These are phyloP conservation scores for Apophysomyces elegans DNA, from an alignment of 371 early-diverging fungal species.

Conservation along the genomic window DNA sequence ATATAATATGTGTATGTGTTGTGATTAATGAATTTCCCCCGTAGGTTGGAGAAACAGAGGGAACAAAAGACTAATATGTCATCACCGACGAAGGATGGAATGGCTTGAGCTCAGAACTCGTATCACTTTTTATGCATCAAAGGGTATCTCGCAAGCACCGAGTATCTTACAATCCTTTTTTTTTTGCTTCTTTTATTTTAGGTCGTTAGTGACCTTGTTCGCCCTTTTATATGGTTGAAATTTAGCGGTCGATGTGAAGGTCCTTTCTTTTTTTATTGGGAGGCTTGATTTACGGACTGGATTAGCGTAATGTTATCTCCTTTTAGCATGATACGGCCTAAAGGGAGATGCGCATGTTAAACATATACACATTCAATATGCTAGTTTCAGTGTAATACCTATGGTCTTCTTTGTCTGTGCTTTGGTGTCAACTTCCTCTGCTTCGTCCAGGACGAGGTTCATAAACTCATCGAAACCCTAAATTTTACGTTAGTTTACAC, in stretches of 20 bases:
- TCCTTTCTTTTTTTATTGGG: background rate
- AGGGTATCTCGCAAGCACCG: too few species aligned
- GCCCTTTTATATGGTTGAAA: background rate
- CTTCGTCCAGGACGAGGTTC: conserved; percentile 92
- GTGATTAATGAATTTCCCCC: too few species aligned
- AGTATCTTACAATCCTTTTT: too few species aligned
- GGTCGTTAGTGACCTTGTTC: background rate
- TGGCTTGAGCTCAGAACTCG: too few species aligned
- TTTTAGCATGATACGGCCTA: conserved; percentile 88
- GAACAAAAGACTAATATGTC: too few species aligned
- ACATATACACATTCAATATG: background rate
- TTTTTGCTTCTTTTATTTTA: background rate
- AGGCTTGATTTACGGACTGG: conserved; percentile 37
- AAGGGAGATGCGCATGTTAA: background rate
- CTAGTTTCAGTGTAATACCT: conserved; percentile 37
- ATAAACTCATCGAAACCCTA: conserved; percentile 98
- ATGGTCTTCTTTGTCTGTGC: conserved; percentile 68
- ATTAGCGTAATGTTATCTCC: conserved; percentile 90
- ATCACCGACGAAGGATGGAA: too few species aligned
- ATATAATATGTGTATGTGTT: too few species aligned
- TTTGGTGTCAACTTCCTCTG: conserved; percentile 83
- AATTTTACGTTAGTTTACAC: background rate
- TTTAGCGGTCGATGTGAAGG: background rate
- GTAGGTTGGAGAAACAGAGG: too few species aligned
- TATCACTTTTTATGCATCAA: too few species aligned